These are phyloP conservation scores for Clavispora fructus DNA, from an alignment of 805 yeast genomes.

Conservation along the genomic window DNA sequence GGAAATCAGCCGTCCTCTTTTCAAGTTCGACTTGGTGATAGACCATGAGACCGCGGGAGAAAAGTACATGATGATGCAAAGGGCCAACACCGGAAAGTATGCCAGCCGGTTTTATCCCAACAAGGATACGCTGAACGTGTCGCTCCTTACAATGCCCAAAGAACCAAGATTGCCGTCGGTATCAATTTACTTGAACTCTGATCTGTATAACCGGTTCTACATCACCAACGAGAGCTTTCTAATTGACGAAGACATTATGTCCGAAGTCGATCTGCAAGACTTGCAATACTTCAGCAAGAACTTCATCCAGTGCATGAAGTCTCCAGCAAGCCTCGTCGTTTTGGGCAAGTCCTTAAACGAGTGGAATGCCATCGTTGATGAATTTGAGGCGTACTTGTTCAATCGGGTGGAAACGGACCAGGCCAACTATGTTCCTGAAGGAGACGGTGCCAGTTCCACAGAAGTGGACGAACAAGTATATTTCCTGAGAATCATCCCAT, in stretches of 20 bases:
- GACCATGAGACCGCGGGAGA: conserved; percentile 38
- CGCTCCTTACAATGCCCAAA: conserved; percentile 11
- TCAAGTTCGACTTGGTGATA: conserved; percentile 41
- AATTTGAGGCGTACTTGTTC: conserved; percentile 39
- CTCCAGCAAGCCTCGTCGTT: conserved; percentile 2
- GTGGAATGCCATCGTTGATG: conserved; percentile 43
- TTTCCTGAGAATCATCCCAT: conserved; percentile 35
- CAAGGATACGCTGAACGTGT: neutral
- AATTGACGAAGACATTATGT: conserved; percentile 9
- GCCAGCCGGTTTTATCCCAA: conserved; percentile 6
- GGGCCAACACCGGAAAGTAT: conserved; percentile 3
- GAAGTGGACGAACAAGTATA: conserved; percentile 29
- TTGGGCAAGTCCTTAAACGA: conserved; percentile 50
- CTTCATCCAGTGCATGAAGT: neutral
- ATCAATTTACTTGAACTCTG: conserved; percentile 19
- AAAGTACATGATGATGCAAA: conserved; percentile 13
- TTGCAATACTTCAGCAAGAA: conserved; percentile 2
- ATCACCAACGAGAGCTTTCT: conserved; percentile 21
- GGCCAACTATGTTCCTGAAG: conserved; percentile 7
- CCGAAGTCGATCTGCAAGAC: conserved; percentile 6
- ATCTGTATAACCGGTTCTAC: conserved; percentile 21
- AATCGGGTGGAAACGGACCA: conserved; percentile 19
- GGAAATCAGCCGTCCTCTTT: conserved; percentile 40
- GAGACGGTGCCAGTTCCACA: neutral
- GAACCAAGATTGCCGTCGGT: conserved; percentile 11